Evolutionary conservation across 2,329 filamentous ascomycete genomes (phyloP), one percentile per base, ranked within the genome.

Genomic region (Colletotrichum phormii): DNA sequence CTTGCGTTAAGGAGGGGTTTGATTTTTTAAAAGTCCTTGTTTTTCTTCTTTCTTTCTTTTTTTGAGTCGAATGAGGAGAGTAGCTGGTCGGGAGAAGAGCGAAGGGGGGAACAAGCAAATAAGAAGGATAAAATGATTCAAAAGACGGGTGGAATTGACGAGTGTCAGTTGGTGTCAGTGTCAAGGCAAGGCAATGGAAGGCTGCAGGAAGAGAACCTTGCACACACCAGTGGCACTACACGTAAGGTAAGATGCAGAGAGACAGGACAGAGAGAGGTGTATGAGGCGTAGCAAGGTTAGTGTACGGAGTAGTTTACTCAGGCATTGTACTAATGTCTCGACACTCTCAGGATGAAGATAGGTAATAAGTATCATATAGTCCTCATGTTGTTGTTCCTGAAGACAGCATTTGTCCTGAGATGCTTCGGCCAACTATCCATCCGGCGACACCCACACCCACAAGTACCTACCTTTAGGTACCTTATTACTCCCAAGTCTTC

Each of bases 181-280:
- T 53, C 26, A 29, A 35, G 60, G 51, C 61, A 35, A 29, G n/a
- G 46, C 29, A 46, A 64, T 72, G 59, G 66, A 53, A 59, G 42
- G 53, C 53, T 72, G 31, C 46, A 64, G 64, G 51, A 63, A 51
- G 42, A 72, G 51, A 60, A 33, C 54, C 54, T 63, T 58, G 65
- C 65, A 51, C 42, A 22, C 42, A 24, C n/a, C 26, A 29, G 26
- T 29, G 26, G 26, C 26, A 29, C 26, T 29, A 64, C n/a, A 22
- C 18, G 31, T 46, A 22, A 61, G 33, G 53, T 54, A 42, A 18
- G 42, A 18, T 49, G 18, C 42, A 49, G 15, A 49, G 15, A n/a
- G 42, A 49, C 42, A 8, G 18, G 42, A 49, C 42, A 18, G 42
- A 49, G 8, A 49, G 18, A 49, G 42, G 4, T 49, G 42, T n/a